phyloP scores from a whole-genome alignment of 106 monocot species.

The Acorus gramineus region DNA sequence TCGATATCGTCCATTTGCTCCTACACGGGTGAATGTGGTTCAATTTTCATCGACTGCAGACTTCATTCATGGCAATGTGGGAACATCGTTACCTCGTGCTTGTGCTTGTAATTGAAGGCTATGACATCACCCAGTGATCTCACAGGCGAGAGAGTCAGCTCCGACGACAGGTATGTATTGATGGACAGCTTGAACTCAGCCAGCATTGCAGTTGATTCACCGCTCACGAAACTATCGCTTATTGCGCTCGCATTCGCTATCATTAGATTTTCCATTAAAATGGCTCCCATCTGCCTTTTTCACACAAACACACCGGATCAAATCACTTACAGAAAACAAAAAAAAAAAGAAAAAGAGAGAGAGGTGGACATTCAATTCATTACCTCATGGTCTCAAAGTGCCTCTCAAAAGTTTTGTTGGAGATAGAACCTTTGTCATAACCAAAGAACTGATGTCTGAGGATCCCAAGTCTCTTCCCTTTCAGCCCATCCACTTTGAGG shows the following conservation, averaged over 20 bases:
- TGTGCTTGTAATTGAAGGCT: slow-evolving; percentile 44
- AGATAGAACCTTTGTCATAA: slow-evolving; percentile 10
- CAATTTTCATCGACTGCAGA: no score
- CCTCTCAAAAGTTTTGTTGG: slow-evolving; percentile 15
- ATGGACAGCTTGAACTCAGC: slow-evolving; percentile 56
- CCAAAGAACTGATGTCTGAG: slow-evolving; percentile 38
- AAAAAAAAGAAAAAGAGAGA: neutral
- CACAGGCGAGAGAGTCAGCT: slow-evolving; percentile 38
- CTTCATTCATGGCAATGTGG: no score
- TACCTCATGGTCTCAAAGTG: slow-evolving; percentile 60
- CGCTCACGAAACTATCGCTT: slow-evolving; percentile 8
- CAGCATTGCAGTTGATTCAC: slow-evolving; percentile 10
- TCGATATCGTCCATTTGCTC: slow-evolving; percentile 40
- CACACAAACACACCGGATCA: neutral
- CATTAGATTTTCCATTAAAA: slow-evolving; percentile 24
- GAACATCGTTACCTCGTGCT: slow-evolving; percentile 22
- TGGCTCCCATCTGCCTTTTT: slow-evolving; percentile 25
- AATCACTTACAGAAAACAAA: no score
- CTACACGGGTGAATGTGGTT: slow-evolving; percentile 11
- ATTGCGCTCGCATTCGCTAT: slow-evolving; percentile 31
- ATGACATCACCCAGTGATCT: slow-evolving; percentile 53
- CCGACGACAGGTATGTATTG: slow-evolving; percentile 34
- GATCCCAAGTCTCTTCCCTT: slow-evolving; percentile 65
- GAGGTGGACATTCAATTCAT: neutral
- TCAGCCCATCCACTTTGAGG: slow-evolving; percentile 44